These are phyloP conservation scores for Spergularia marina DNA, from an alignment of 148 eudicot species.

Conservation along the genomic window DNA sequence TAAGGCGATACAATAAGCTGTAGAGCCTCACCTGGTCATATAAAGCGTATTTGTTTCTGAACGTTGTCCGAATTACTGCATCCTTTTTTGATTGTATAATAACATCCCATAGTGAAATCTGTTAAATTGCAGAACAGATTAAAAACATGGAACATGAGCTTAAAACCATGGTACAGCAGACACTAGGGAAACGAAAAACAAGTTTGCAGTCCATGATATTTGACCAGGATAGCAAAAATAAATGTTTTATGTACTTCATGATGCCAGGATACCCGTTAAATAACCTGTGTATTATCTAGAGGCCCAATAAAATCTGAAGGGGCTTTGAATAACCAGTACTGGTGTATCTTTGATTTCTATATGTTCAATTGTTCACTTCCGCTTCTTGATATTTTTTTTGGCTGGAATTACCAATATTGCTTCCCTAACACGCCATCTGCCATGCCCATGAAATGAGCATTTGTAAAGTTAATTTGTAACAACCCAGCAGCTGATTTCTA, in stretches of 20 bases:
- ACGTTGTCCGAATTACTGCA: slow-evolving; percentile 60
- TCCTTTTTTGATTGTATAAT: slow-evolving; percentile 71
- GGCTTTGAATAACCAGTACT: no score
- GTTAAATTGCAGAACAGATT: slow-evolving; percentile 7
- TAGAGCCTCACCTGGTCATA: slow-evolving; percentile 62
- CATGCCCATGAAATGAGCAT: not conserved
- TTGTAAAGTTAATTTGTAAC: not conserved
- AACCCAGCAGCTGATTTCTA: not conserved
- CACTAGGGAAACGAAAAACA: not conserved
- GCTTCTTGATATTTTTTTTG: no score
- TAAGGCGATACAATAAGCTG: not conserved
- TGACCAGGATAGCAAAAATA: no score
- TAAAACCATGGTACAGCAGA: not conserved
- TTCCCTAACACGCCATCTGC: not conserved
- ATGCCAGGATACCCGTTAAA: no score
- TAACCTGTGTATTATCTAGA: no score
- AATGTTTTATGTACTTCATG: no score
- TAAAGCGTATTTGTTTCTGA: slow-evolving; percentile 79
- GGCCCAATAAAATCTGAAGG: no score
- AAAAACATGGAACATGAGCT: not conserved
- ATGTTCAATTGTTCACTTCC: not conserved
- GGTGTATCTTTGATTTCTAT: not conserved
- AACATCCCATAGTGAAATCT: slow-evolving; percentile 94
- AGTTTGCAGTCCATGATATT: not conserved
- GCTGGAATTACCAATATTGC: not conserved